Base-by-base conservation (phyloP, 2,329 filamentous ascomycete species). In the Neonectria ditissima region DNA sequence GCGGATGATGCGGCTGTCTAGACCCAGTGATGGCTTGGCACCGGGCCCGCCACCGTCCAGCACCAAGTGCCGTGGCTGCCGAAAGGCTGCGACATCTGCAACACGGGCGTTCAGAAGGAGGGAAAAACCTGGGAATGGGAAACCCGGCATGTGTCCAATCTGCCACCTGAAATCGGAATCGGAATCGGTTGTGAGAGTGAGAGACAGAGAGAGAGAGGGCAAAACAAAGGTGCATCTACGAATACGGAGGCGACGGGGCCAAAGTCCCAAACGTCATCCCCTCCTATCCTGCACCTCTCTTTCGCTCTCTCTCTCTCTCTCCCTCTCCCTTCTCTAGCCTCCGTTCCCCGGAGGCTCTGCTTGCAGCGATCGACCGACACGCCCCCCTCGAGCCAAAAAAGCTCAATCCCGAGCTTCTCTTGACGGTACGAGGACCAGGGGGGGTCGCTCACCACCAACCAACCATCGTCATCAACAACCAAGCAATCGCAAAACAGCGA, bases 31-130 rank as follows among this genome's bases (percentile, higher is more conserved):
- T 62, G 59, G 59, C 70, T 73, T 73, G 70, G 70, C 70, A 45
- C 59, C 56, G 32, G 28, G 16, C 51, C 55, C 28, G 18, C 64
- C 51, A 65, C 63, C 63, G 54, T 22, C 58, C 63, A 60, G 65
- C 63, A 71, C 65, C 65, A 75, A 69, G 66, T 76, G 74, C 75
- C 74, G 74, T 75, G 66, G 65, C 67, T 74, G 69, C 74, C 74
- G 74, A 70, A 41, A 37, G 62, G 53, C 52, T 54, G 62, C 60
- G 62, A 59, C 55, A 43, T 65, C 62, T 65, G 61, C 61, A 37
- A 37, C 34, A 37, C 34, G 14, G 34, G 34, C 34, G n/a, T n/a
- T n/a, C 34, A 13, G 32, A 37, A 37, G 7, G 34, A 37, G 3
- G 34, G 32, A 34, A 32, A 34, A 32, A 26, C 6, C 24, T 26